phyloP scores from a whole-genome alignment of 2,329 filamentous ascomycete species.

The Cladophialophora carrionii region DNA sequence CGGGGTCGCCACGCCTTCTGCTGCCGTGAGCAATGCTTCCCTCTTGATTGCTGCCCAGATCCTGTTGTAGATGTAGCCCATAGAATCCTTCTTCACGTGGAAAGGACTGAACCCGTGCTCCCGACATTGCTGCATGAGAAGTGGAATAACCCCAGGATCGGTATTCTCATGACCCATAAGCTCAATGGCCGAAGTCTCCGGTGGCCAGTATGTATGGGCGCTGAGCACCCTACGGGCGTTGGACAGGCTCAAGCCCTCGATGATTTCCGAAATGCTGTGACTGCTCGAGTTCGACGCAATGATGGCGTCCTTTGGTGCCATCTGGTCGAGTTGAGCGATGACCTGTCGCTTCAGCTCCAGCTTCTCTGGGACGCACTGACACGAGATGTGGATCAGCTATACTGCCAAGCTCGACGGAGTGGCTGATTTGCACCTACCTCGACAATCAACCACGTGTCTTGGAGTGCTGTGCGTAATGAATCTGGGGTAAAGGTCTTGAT shows the following conservation, averaged over 20 bases:
- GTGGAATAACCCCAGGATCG: slow-evolving; percentile 40
- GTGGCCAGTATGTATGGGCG: slow-evolving; percentile 52
- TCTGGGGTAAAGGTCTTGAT: slow-evolving; percentile 37
- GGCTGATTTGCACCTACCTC: slow-evolving; percentile 39
- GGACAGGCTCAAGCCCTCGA: slow-evolving; percentile 45
- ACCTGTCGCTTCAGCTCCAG: slow-evolving; percentile 49
- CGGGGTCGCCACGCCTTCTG: slow-evolving; percentile 45
- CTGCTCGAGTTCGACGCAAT: slow-evolving; percentile 56
- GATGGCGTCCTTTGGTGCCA: slow-evolving; percentile 45
- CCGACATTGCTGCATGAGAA: slow-evolving; percentile 41
- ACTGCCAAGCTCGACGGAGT: not conserved
- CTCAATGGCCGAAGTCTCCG: slow-evolving; percentile 47
- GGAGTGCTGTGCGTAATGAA: slow-evolving; percentile 35
- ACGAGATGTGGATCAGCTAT: not conserved
- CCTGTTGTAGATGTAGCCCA: slow-evolving; percentile 48
- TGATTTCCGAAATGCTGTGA: slow-evolving; percentile 51
- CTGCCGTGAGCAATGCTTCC: slow-evolving; percentile 45
- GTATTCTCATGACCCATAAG: slow-evolving; percentile 47
- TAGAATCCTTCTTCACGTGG: slow-evolving; percentile 44
- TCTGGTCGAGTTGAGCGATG: slow-evolving; percentile 47
- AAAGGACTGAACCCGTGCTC: slow-evolving; percentile 46
- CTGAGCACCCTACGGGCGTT: slow-evolving; percentile 48
- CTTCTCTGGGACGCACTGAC: slow-evolving; percentile 52
- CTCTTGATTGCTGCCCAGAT: slow-evolving; percentile 51
- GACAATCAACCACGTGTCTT: slow-evolving; percentile 44